phyloP scores from a whole-genome alignment of 345 rosid species.

The Gossypium arboreum region DNA sequence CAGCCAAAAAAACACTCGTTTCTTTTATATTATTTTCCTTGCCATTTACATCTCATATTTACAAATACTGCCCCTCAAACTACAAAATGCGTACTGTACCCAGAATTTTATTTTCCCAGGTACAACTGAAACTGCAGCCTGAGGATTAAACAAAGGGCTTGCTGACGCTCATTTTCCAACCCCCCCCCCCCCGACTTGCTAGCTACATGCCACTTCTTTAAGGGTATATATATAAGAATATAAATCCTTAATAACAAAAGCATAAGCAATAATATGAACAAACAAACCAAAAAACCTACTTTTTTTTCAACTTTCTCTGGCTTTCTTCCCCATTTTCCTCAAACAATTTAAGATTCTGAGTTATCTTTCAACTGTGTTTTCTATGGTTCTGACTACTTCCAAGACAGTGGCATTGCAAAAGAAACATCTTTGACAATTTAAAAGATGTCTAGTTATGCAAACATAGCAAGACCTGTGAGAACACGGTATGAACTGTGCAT shows the following conservation, averaged over 20 bases:
- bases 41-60: slow-evolving; percentile 62
- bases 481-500: slow-evolving; percentile 75
- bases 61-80: slow-evolving; percentile 45
- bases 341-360: background rate
- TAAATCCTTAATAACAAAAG: slow-evolving; percentile 1
- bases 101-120: background rate
- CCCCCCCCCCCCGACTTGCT: background rate
- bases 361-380: slow-evolving; percentile 15
- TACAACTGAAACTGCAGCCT: slow-evolving; percentile 1
- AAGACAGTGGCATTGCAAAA: slow-evolving; percentile 82
- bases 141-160: background rate
- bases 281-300: background rate
- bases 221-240: background rate
- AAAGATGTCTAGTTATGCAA: slow-evolving; percentile 93
- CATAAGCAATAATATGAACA: background rate
- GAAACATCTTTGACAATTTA: slow-evolving; percentile 88
- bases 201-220: background rate
- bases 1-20: background rate
- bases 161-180: background rate
- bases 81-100: slow-evolving; percentile 40
- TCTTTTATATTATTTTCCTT: slow-evolving; percentile 8
- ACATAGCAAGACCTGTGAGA: slow-evolving; percentile 82
- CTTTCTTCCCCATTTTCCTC: background rate
- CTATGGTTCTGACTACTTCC: slow-evolving; percentile 44
- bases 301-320: background rate